These are phyloP conservation scores for Ogataea zsoltii DNA, from an alignment of 805 yeast species.

Conservation along the genomic window DNA sequence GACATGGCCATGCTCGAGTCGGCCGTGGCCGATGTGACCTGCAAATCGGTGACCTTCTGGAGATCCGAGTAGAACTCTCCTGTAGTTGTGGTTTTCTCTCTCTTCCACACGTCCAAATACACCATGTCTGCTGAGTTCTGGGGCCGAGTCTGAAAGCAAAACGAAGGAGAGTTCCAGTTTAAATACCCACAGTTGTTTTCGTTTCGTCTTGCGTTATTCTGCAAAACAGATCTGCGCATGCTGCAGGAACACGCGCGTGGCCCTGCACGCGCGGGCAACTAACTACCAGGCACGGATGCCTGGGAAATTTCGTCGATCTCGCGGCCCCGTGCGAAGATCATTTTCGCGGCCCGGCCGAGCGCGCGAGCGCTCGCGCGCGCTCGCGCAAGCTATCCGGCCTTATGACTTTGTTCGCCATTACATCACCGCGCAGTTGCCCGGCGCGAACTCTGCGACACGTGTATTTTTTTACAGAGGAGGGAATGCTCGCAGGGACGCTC, in stretches of 20 bases:
- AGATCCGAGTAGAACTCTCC: slow-evolving; percentile 22
- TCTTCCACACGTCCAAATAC: slow-evolving; percentile 10
- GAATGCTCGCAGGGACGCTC: not conserved
- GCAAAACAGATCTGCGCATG: slow-evolving; percentile 3
- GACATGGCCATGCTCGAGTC: slow-evolving; percentile 6
- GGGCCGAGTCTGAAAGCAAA: not conserved
- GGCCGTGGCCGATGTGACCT: slow-evolving; percentile 14
- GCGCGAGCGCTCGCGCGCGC: no score
- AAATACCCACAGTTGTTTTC: not conserved
- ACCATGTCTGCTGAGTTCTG: not conserved
- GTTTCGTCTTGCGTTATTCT: not conserved
- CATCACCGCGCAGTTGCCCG: not conserved
- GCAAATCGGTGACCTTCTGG: slow-evolving; percentile 20
- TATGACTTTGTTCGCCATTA: no score
- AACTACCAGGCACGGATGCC: no score
- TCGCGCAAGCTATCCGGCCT: no score
- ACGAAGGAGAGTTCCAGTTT: not conserved
- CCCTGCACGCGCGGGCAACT: no score
- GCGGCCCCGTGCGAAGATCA: no score
- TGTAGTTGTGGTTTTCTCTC: slow-evolving; percentile 13
- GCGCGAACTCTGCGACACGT: no score
- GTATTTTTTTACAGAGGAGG: no score
- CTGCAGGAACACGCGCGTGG: slow-evolving; percentile 5
- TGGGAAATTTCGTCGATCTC: no score
- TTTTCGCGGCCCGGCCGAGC: no score